Conservation (phyloP, 768 basidiomycete species). For the Mycena rebaudengoi region DNA sequence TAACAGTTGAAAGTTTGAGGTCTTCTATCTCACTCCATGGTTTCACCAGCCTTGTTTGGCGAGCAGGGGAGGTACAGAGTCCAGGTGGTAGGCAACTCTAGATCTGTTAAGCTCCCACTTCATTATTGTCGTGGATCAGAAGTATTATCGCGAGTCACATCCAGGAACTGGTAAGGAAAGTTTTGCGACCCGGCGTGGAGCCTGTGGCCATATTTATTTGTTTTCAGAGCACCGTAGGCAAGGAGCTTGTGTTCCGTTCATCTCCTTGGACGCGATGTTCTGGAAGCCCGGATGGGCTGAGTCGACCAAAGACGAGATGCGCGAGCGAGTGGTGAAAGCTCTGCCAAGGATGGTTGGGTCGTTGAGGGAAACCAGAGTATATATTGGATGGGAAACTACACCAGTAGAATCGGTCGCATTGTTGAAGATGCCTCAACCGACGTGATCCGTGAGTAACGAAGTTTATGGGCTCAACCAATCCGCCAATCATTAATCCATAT, state of each 20-base stretch:
- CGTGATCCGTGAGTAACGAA: conserved; percentile 59
- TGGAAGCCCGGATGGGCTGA: conserved; percentile 49
- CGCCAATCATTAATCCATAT: background rate
- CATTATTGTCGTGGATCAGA: background rate
- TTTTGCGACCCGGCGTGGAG: background rate
- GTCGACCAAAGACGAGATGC: conserved; percentile 31
- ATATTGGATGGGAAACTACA: too few species aligned
- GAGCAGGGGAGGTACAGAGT: conserved; percentile 55
- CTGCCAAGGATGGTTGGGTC: conserved; percentile 57
- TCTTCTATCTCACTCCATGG: too few species aligned
- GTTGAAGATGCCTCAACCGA: conserved; percentile 55
- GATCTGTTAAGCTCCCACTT: conserved; percentile 42
- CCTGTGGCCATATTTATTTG: background rate
- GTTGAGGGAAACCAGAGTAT: too few species aligned
- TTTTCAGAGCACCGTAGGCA: conserved; percentile 47
- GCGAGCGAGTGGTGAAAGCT: conserved; percentile 33
- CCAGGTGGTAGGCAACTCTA: conserved; percentile 60
- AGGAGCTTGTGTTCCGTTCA: conserved; percentile 47
- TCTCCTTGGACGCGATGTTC: conserved; percentile 45
- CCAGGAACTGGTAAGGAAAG: conserved; percentile 52
- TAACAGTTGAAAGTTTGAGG: too few species aligned
- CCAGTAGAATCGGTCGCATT: conserved; percentile 36
- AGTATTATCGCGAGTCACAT: background rate
- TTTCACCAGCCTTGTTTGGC: conserved; percentile 50
- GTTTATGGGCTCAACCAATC: background rate